These are phyloP conservation scores for Cryptococcus maquisensis DNA, from an alignment of 1,284 basidiomycete genomes.

Conservation along the genomic window DNA sequence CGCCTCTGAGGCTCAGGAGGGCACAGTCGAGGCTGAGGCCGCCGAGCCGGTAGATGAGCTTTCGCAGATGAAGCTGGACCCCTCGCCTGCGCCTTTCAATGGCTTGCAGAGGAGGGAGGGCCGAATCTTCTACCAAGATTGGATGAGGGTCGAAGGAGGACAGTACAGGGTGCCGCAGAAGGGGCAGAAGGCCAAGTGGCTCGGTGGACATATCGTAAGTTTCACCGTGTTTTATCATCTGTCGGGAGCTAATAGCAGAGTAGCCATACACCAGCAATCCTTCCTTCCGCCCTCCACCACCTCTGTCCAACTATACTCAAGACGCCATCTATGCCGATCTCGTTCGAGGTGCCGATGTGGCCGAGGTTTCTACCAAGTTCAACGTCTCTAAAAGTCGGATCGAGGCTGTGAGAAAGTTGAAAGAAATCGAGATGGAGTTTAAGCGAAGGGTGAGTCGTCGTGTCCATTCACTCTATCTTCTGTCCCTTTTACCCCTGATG, in stretches of 20 bases:
- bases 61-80: not conserved
- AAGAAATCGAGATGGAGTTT: constrained; percentile 43
- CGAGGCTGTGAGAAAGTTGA: constrained; percentile 45
- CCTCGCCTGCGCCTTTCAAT: not conserved
- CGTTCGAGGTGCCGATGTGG: constrained; percentile 21
- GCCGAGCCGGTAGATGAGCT: not conserved
- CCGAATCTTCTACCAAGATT: constrained; percentile 18
- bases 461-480: not conserved
- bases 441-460: constrained; percentile 39
- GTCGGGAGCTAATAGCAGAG: not conserved
- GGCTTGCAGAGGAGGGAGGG: not conserved
- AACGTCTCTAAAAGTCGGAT: constrained; percentile 44
- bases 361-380: constrained; percentile 35
- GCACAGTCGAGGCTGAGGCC: too few relatives aligned
- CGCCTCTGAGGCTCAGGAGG: constrained; percentile 2
- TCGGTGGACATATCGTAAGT: constrained; percentile 42
- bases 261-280: constrained; percentile 48
- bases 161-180: constrained; percentile 18
- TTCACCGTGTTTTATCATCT: not conserved
- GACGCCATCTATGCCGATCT: constrained; percentile 31
- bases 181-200: constrained; percentile 41
- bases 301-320: constrained; percentile 41
- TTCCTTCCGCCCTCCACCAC: constrained; percentile 45
- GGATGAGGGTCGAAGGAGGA: constrained; percentile 27
- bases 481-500: constrained; percentile 25